phyloP scores from a whole-genome alignment of 1,284 basidiomycete species.

The Meira miltonrushii region DNA sequence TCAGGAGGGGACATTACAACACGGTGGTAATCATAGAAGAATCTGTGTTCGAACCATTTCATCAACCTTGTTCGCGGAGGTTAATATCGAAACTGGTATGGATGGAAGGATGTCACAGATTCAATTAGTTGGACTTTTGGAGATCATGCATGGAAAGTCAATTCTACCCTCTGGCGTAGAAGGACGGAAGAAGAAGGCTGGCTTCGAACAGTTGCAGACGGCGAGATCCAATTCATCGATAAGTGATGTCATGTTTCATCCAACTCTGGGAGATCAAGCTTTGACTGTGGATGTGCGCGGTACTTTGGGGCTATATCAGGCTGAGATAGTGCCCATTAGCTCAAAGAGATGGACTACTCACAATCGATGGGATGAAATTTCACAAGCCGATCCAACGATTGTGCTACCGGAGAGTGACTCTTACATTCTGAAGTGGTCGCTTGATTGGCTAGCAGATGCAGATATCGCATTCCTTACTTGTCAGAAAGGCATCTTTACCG shows the following conservation, averaged over 20 bases:
- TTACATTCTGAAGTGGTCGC: neutral
- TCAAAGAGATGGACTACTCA: neutral
- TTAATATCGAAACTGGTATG: neutral
- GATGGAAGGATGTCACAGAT: neutral
- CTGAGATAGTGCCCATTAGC: neutral
- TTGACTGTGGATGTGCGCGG: neutral
- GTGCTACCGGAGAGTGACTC: neutral
- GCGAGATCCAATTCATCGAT: neutral
- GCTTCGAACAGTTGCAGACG: neutral
- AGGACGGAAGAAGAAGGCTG: neutral
- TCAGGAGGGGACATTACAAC: neutral
- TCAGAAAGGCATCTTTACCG: neutral
- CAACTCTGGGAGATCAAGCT: neutral
- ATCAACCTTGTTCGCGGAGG: neutral
- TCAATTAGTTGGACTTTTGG: neutral
- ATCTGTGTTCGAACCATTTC: slow-evolving; percentile 6
- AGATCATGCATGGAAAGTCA: slow-evolving; percentile 1
- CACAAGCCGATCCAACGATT: too few relatives aligned
- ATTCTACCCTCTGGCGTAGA: neutral
- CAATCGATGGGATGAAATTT: neutral
- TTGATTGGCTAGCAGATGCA: neutral
- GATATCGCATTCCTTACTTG: neutral
- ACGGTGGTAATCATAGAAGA: neutral
- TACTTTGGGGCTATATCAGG: neutral
- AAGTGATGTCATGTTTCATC: slow-evolving; percentile 2